Evolutionary conservation across 2,329 filamentous ascomycete species (phyloP), one percentile per base, ranked within the genome.

Genomic region (Colletotrichum higginsianum): DNA sequence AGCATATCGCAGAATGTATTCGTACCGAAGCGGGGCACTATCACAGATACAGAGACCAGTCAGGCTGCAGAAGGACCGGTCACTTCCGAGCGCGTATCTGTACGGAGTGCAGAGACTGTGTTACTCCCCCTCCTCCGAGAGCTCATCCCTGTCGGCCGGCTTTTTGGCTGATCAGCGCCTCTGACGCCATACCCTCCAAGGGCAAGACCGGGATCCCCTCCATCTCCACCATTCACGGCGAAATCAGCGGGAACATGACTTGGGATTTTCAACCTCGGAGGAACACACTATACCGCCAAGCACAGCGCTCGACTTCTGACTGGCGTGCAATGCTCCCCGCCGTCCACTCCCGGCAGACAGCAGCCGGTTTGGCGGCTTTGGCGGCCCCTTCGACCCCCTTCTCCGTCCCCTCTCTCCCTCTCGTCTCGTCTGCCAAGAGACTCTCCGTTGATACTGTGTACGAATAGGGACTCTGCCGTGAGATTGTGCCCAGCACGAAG

Each of bases 151-250:
- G 46, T 21, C 13, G 18, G 15, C 26, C 44, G 44, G 35, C 18
- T 18, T 16, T 74, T 72, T 77, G 75, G 66, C 64, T 66, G 78
- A 79, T 79, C 78, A 77, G 71, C 77, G 69, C 67, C 66, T 75
- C 78, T 79, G 78, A 79, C 78, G 78, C 78, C 78, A 79, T 79
- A 74, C 68, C 68, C 53, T 63, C 64, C 68, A 63, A n/a, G 65
- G 67, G 57, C 65, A 68, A 68, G 65, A 26, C 68, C 49, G 49
- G 58, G 57, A 61, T 58, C 58, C 58, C 65, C 53, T 46, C 67
- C 16, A 52, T 53, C 68, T 47, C 58, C 56, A 47, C 65, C 67
- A 42, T 23, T 46, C 21, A 53, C 50, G 50, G 46, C 57, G 44
- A 62, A 38, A 40, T 40, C 16, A 70, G 46, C 26, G 68, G 46